Evolutionary conservation across 371 early-diverging fungal genomes (phyloP), one percentile per base, ranked within the genome.

Genomic region (Antonospora locustae): DNA sequence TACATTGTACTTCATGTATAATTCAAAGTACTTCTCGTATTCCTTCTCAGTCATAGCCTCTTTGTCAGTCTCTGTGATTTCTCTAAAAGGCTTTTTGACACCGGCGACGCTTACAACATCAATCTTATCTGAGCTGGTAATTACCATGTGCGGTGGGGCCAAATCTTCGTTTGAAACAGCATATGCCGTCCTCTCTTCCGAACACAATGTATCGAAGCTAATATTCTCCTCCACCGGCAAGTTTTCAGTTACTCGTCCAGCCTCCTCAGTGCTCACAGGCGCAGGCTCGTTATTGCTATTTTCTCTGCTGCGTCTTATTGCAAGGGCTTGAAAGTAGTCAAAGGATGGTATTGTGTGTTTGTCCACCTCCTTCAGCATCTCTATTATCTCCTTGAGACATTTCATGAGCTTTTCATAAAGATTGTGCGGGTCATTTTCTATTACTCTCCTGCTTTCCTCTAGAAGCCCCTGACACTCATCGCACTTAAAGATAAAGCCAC

Each of bases 11-110:
- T 55, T 65, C 16, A 45, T 40, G 50, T 37, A 72, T 29, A 70
- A n/a, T 39, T 74, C 72, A 60, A 65, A 75, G 62, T 75, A 75
- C 43, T 57, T 62, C 39, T 70, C 71, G 52, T 75, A 75, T 50
- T 75, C 76, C 12, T 63, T 64, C 44, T 72, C 73, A 23, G 39
- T 61, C 76, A 75, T 75, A 24, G 41, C 48, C 24, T 75, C 76
- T 50, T 69, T 66, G 56, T 75, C 76, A 28, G 63, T 65, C 39
- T 72, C 73, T 22, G 76, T 75, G n/a, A 75, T 47, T 20, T 68
- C 68, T 25, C 5, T 23, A 51, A 66, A 65, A 20, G 2, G n/a
- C 44, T 71, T 75, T 30, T 29, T 9, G 9, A 55, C 57, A 17
- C 71, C 73, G 43, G 55, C 48, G 1, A 75, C 73, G n/a, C 3